Evolutionary conservation across 1,284 basidiomycete species (phyloP).

Genomic region (Moesziomyces parantarcticus): DNA sequence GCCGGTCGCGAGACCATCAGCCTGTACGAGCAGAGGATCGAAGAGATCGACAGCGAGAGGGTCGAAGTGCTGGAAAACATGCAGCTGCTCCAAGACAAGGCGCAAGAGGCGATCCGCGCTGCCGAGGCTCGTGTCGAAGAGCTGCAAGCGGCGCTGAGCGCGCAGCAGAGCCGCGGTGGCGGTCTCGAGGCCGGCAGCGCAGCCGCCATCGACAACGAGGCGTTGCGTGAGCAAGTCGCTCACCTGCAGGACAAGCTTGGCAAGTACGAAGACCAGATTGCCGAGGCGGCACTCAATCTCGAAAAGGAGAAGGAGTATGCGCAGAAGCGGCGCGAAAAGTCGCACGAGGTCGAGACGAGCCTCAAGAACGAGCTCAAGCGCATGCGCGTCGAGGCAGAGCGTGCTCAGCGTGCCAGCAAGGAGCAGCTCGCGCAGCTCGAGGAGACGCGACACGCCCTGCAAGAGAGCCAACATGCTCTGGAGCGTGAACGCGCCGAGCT

Average conservation of each 20-base stretch:
- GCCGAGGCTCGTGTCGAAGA: conserved; percentile 79
- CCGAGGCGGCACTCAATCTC: conserved; percentile 78
- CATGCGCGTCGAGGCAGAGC: conserved; percentile 74
- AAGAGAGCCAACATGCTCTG: conserved; percentile 86
- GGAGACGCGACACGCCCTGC: conserved; percentile 80
- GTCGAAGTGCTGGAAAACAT: conserved; percentile 61
- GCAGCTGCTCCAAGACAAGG: conserved; percentile 70
- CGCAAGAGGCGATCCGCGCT: conserved; percentile 82
- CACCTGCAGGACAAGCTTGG: conserved; percentile 83
- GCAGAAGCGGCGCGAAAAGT: conserved; percentile 73
- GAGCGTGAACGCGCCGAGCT: conserved; percentile 93
- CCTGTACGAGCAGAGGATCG: conserved; percentile 47
- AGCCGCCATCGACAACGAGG: conserved; percentile 91
- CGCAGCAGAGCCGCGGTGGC: conserved; percentile 15
- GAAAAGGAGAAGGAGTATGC: conserved; percentile 78
- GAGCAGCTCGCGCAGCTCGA: conserved; percentile 28
- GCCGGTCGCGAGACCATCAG: conserved; percentile 78
- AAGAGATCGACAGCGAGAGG: conserved; percentile 59
- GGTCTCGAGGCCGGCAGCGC: conserved; percentile 25
- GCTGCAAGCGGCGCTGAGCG: conserved; percentile 56
- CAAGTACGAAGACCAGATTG: conserved; percentile 83
- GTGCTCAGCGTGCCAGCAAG: conserved; percentile 63
- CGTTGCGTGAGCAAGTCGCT: conserved; percentile 83
- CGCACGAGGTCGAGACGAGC: conserved; percentile 76
- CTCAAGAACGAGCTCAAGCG: conserved; percentile 56